Percentiles rank a stretch among this genome's conserved stretches.
Evolutionary conservation across 768 basidiomycete genomes (phyloP).

Genomic region (Neoboletus brunneissimus): DNA sequence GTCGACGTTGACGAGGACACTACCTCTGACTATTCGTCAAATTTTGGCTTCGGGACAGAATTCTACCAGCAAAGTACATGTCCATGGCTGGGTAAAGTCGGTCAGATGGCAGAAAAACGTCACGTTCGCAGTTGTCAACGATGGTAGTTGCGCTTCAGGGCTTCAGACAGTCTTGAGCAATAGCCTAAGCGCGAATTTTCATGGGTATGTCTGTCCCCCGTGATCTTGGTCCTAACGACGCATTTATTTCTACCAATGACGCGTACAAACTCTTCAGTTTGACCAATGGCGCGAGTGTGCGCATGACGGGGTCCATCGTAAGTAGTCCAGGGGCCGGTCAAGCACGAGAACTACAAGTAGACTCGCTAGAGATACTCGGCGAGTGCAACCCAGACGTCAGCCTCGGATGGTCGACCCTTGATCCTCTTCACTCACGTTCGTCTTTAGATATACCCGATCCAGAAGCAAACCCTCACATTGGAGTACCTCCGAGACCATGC

Average conservation of each 20-base stretch:
- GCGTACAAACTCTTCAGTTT: conserved; percentile 33
- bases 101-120: conserved; percentile 84
- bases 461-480: conserved; percentile 77
- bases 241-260: background rate
- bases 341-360: conserved; percentile 49
- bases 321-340: conserved; percentile 51
- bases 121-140: conserved; percentile 79
- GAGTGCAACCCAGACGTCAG: conserved; percentile 56
- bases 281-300: conserved; percentile 56
- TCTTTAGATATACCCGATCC: conserved; percentile 79
- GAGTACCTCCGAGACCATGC: conserved; percentile 83
- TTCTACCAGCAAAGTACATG: conserved; percentile 27
- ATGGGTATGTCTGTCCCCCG: conserved; percentile 11
- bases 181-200: conserved; percentile 13
- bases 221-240: background rate
- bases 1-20: conserved; percentile 26
- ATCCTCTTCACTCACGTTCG: conserved; percentile 4
- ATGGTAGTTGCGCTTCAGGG: conserved; percentile 70
- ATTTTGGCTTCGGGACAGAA: conserved; percentile 28
- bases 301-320: conserved; percentile 44
- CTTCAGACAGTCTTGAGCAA: conserved; percentile 74
- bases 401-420: background rate
- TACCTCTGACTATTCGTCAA: conserved; percentile 37
- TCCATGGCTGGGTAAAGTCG: conserved; percentile 86
- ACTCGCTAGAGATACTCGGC: conserved; percentile 50